Base-by-base conservation (phyloP, 2,329 filamentous ascomycete species). In the Lachnellula occidentalis region DNA sequence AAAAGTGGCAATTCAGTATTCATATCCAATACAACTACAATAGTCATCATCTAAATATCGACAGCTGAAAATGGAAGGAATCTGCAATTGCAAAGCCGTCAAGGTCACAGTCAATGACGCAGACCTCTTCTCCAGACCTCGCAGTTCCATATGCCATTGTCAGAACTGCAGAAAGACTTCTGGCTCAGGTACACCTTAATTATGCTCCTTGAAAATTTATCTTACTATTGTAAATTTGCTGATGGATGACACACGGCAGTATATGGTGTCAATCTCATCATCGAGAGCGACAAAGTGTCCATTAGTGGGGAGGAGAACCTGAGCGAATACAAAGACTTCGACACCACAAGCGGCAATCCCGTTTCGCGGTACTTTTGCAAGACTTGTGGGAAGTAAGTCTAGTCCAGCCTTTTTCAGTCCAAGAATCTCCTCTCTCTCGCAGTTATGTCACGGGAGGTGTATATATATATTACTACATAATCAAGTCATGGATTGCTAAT, bases 141-240 rank as follows among this genome's bases (percentile, higher is more conserved):
- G 74, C 31, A 76, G 76, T 2, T 73, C 76, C 58, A 64, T 78
- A 7, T 79, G 77, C 64, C 74, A 79, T 58, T 79, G 78, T 64
- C 65, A 69, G 34, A 80, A 79, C 57, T 79, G 77, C 65, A 72
- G 76, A 42, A 79, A 78, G 62, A 70, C 74, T 1, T 70, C 76
- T 2, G 76, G 77, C 1, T 58, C 46, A 55, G 47, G 58, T 58
- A 24, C 24, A n/a, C n/a, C n/a, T n/a, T n/a, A n/a, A n/a, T n/a
- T n/a, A n/a, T n/a, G n/a, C n/a, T n/a, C n/a, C n/a, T n/a, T n/a
- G n/a, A n/a, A n/a, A n/a, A n/a, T n/a, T n/a, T n/a, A n/a, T n/a
- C 7, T 24, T 24, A 24, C 24, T n/a, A 24, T 24, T 24, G 7
- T 24, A 24, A 24, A 5, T 24, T 50, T 34, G 15, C 34, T 37